phyloP scores from a whole-genome alignment of 768 basidiomycete genomes.

The Termitomyces sp. region DNA sequence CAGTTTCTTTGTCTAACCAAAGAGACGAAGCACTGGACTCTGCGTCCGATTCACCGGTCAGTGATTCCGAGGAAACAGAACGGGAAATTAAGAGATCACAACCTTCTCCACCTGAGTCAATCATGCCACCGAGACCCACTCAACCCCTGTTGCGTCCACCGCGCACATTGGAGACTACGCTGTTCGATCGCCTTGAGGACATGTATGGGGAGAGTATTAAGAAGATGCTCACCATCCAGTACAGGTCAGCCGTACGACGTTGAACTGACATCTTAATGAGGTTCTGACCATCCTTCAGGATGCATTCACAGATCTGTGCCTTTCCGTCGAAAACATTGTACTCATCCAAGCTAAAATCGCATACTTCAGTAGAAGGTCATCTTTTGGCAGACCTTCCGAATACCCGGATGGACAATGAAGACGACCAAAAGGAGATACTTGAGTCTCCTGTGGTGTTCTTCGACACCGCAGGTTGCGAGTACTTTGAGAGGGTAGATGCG shows the following conservation, averaged over 20 bases:
- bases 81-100: background rate
- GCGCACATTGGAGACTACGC: constrained; percentile 77
- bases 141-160: constrained; percentile 49
- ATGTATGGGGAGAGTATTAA: constrained; percentile 87
- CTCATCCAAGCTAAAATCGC: constrained; percentile 63
- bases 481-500: constrained; percentile 79
- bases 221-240: constrained; percentile 86
- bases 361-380: constrained; percentile 68
- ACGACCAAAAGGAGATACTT: constrained; percentile 70
- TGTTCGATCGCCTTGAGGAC: constrained; percentile 88
- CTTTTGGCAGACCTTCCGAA: constrained; percentile 71
- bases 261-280: background rate
- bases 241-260: constrained; percentile 50
- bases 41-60: background rate
- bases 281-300: constrained; percentile 41
- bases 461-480: constrained; percentile 93
- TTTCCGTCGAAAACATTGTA: constrained; percentile 89
- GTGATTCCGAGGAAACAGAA: background rate
- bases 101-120: background rate
- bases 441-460: constrained; percentile 85
- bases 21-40: background rate
- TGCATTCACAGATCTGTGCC: constrained; percentile 82
- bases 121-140: constrained; percentile 14
- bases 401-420: constrained; percentile 49
- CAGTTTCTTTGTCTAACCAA: background rate